These are phyloP conservation scores for Sonneratia caseolaris DNA, from an alignment of 345 rosid genomes.

Conservation along the genomic window DNA sequence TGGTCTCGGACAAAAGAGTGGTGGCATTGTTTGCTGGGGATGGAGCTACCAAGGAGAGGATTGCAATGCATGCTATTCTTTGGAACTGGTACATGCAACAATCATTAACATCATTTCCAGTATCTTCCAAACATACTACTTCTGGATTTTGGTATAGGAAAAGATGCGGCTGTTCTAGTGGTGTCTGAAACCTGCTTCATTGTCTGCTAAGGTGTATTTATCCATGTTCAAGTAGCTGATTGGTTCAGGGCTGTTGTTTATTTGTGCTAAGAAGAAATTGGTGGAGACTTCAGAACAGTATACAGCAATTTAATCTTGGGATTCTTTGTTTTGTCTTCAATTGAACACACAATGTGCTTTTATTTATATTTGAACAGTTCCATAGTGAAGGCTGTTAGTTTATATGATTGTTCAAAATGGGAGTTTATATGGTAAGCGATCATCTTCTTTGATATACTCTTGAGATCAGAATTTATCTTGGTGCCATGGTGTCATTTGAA, in stretches of 20 bases:
- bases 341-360: neutral
- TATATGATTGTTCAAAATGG: neutral
- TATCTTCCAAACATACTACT: neutral
- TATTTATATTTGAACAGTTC: neutral
- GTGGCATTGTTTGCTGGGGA: constrained; percentile 60
- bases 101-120: neutral
- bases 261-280: neutral
- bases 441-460: neutral
- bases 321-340: neutral
- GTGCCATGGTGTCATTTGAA: neutral
- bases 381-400: neutral
- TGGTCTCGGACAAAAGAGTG: constrained; percentile 79
- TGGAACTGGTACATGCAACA: constrained; percentile 66
- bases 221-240: neutral
- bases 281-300: neutral
- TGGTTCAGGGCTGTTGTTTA: neutral
- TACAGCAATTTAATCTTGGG: neutral
- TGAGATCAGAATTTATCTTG: neutral
- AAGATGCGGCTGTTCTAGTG: neutral
- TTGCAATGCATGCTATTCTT: constrained; percentile 72
- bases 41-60: constrained; percentile 49
- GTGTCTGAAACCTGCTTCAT: neutral
- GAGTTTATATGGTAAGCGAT: no score
- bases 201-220: neutral
- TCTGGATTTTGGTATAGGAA: neutral